Evolutionary conservation across 768 basidiomycete genomes (phyloP).

Genomic region (Hortiboletus flavorubellus): DNA sequence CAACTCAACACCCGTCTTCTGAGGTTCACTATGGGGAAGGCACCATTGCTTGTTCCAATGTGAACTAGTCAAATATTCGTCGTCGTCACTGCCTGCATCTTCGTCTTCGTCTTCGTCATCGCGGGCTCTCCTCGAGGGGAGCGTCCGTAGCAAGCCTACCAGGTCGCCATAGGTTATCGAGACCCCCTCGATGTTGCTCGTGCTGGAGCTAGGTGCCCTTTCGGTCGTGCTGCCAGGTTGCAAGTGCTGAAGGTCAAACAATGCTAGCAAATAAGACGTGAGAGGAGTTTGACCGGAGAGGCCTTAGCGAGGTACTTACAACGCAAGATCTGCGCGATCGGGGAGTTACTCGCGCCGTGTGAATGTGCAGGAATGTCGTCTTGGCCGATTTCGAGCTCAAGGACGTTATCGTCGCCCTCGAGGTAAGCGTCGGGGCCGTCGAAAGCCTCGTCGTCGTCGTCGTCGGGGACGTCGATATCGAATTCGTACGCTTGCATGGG

Average conservation of each 20-base stretch:
- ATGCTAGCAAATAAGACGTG: constrained; percentile 16
- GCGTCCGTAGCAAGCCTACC: constrained; percentile 18
- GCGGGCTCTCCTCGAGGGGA: constrained; percentile 25
- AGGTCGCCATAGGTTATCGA: constrained; percentile 26
- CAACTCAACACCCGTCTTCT: constrained; percentile 59
- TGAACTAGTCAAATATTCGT: constrained; percentile 22
- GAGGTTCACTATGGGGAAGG: constrained; percentile 50
- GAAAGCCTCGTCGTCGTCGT: constrained; percentile 29
- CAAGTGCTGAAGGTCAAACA: constrained; percentile 29
- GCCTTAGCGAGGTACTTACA: constrained; percentile 19
- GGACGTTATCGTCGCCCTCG: constrained; percentile 34
- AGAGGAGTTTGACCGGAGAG: background rate
- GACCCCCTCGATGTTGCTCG: background rate
- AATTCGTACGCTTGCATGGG: constrained; percentile 23
- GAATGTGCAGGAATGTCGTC: constrained; percentile 13
- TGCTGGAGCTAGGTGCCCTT: background rate
- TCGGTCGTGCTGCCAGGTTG: constrained; percentile 14
- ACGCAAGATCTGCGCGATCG: constrained; percentile 28
- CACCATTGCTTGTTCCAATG: constrained; percentile 34
- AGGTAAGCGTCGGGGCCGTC: constrained; percentile 35
- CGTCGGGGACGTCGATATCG: constrained; percentile 14
- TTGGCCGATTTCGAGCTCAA: constrained; percentile 33
- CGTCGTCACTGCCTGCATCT: constrained; percentile 37
- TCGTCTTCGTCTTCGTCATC: constrained; percentile 38
- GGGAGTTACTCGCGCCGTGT: background rate